These are phyloP conservation scores for Spergularia azorica DNA, from an alignment of 179 eudicot genomes.

Conservation along the genomic window DNA sequence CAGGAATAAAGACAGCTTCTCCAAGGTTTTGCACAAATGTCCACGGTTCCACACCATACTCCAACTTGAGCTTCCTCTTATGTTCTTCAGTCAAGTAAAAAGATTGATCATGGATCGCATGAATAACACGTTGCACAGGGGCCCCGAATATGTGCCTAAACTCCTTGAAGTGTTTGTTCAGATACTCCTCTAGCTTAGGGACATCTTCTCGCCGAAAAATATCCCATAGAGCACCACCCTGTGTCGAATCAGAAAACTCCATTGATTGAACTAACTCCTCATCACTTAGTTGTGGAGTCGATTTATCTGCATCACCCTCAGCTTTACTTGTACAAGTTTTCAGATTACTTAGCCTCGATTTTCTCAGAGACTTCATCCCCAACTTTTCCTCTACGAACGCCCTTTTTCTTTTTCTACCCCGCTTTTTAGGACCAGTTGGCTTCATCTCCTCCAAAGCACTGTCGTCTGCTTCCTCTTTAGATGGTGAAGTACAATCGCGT, in stretches of 20 bases:
- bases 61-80: conserved; percentile 52
- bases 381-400: background rate
- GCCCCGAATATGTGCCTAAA: conserved; percentile 61
- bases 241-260: conserved; percentile 34
- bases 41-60: conserved; percentile 55
- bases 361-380: background rate
- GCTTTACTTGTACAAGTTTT: conserved; percentile 19
- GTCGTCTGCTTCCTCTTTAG: conserved; percentile 14
- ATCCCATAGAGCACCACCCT: conserved; percentile 77
- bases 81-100: conserved; percentile 55
- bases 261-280: conserved; percentile 20
- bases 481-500: background rate
- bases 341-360: background rate
- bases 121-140: conserved; percentile 56
- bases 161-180: conserved; percentile 51
- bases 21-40: conserved; percentile 51
- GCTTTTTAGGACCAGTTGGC: conserved; percentile 21
- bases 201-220: conserved; percentile 72
- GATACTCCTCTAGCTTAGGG: conserved; percentile 62
- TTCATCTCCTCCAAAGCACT: conserved; percentile 22
- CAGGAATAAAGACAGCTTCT: conserved; percentile 53
- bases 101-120: conserved; percentile 60
- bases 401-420: conserved; percentile 38
- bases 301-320: conserved; percentile 23
- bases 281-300: conserved; percentile 18